Evolutionary conservation across 2,329 filamentous ascomycete genomes (phyloP).

Genomic region (Fusarium sp.): DNA sequence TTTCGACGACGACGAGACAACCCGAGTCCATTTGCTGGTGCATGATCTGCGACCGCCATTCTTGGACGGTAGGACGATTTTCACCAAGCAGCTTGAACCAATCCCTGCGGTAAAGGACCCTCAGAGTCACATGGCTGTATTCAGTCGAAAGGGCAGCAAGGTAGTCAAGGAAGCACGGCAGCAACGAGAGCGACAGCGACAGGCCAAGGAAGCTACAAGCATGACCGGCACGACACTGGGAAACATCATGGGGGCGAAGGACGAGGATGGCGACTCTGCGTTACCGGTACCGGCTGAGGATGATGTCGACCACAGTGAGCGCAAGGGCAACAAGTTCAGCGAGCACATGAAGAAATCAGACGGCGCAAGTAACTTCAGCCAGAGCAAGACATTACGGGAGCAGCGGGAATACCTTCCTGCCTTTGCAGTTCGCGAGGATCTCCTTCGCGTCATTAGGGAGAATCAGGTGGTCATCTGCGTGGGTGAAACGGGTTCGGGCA

Average conservation of each 20-base stretch:
- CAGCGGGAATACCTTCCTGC: conserved; percentile 94
- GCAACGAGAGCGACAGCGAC: conserved; percentile 91
- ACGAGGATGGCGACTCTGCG: conserved; percentile 92
- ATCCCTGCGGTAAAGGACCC: conserved; percentile 92
- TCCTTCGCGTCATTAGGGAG: conserved; percentile 91
- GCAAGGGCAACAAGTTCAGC: conserved; percentile 79
- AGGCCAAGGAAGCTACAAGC: conserved; percentile 94
- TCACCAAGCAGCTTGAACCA: conserved; percentile 96
- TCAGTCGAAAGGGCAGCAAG: conserved; percentile 92
- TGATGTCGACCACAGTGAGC: conserved; percentile 65
- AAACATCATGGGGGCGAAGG: conserved; percentile 95
- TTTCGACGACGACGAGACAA: conserved; percentile 92
- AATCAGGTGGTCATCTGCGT: conserved; percentile 98
- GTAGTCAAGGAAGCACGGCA: conserved; percentile 93
- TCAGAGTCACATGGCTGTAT: conserved; percentile 99
- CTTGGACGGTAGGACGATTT: conserved; percentile 92
- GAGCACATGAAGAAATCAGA: conserved; percentile 89
- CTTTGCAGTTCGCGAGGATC: conserved; percentile 94
- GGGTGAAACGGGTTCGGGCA: conserved; percentile 96
- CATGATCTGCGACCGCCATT: conserved; percentile 96
- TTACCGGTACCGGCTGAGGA: conserved; percentile 80
- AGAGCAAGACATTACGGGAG: conserved; percentile 89
- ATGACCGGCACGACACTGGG: conserved; percentile 91
- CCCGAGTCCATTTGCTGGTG: conserved; percentile 88
- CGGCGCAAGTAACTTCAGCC: conserved; percentile 90